phyloP scores from a whole-genome alignment of 257 asterid genomes.

The Penstemon newberryi region DNA sequence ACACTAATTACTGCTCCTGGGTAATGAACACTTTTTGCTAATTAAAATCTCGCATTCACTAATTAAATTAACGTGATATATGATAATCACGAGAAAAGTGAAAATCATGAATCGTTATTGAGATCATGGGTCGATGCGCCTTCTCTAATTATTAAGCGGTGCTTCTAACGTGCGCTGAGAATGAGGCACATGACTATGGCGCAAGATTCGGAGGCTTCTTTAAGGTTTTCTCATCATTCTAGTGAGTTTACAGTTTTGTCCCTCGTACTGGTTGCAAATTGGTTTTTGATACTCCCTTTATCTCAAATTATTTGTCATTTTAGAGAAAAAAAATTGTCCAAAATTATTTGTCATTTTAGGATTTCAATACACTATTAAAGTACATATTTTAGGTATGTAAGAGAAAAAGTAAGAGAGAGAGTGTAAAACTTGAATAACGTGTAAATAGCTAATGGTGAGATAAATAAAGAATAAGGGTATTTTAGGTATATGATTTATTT shows the following conservation, averaged over 20 bases:
- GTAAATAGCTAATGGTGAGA: too few species aligned
- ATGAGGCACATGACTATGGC: neutral
- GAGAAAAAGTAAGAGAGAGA: too few species aligned
- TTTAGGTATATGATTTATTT: too few species aligned
- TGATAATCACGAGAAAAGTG: neutral
- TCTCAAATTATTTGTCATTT: too few species aligned
- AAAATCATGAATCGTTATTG: neutral
- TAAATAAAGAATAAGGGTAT: too few species aligned
- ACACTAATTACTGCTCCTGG: neutral
- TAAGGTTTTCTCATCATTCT: neutral
- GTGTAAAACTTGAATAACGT: too few species aligned
- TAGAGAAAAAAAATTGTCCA: too few species aligned
- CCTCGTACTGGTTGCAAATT: neutral
- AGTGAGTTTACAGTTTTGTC: neutral
- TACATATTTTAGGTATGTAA: too few species aligned
- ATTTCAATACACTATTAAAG: too few species aligned
- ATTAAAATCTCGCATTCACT: neutral
- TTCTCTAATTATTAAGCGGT: neutral
- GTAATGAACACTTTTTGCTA: neutral
- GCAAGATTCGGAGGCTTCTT: neutral
- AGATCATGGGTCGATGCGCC: neutral
- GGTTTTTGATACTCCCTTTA: too few species aligned
- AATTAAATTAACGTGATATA: neutral
- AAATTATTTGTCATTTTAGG: too few species aligned
- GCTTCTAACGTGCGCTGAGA: slow-evolving; percentile 1